Evolutionary conservation across 306 rosid genomes (phyloP).

Genomic region (Acacia melanoxylon): DNA sequence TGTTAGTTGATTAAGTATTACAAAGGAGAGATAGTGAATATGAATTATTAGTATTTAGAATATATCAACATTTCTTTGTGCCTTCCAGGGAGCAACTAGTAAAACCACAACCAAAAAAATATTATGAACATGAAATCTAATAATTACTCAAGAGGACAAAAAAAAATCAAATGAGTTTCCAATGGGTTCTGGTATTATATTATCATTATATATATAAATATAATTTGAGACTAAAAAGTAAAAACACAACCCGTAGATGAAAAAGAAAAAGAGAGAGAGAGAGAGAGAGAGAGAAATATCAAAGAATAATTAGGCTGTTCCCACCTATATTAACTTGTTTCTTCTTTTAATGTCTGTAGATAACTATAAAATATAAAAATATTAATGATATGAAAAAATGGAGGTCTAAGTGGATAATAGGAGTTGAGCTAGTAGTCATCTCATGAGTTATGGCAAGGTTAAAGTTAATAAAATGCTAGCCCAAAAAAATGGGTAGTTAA

Average conservation of each 20-base stretch:
- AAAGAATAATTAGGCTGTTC: no score
- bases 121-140: background rate
- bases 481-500: no score
- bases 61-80: constrained; percentile 43
- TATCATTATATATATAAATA: no score
- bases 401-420: background rate
- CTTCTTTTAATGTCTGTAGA: background rate
- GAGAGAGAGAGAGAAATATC: no score
- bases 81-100: constrained; percentile 18
- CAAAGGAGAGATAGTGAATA: constrained; percentile 66
- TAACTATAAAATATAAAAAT: background rate
- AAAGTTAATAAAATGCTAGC: no score
- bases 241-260: no score
- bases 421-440: no score
- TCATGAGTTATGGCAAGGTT: no score
- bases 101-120: background rate
- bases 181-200: no score
- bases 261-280: no score
- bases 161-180: no score
- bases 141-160: background rate
- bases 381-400: constrained; percentile 19
- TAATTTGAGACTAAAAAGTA: no score
- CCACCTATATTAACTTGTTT: background rate
- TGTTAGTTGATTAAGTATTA: constrained; percentile 96
- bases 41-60: constrained; percentile 66